Percentiles rank a stretch among this genome's conserved stretches.
phyloP scores from a whole-genome alignment of 2,329 filamentous ascomycete genomes.

The Thelonectria rubi region DNA sequence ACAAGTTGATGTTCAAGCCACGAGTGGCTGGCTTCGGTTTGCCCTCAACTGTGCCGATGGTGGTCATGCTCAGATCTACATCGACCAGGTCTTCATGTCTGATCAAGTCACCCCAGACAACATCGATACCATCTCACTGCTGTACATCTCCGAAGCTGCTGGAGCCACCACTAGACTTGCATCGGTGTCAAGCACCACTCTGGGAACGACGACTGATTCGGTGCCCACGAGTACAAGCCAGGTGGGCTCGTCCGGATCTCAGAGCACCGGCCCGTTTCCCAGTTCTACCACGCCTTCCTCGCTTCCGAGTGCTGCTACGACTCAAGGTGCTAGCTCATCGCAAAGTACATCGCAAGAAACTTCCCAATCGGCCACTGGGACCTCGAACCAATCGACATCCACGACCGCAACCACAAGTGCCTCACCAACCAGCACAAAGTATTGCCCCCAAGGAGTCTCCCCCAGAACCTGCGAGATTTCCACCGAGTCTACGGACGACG shows the following conservation, averaged over 20 bases:
- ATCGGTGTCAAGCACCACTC: conserved; percentile 14
- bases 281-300: background rate
- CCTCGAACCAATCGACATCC: too few species aligned
- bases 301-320: background rate
- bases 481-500: background rate
- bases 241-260: too few species aligned
- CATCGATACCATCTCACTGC: conserved; percentile 31
- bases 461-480: background rate
- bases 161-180: conserved; percentile 10
- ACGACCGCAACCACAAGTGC: background rate
- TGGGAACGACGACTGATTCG: conserved; percentile 19
- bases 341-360: background rate
- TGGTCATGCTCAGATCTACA: conserved; percentile 33
- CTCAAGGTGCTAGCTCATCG: conserved; percentile 6
- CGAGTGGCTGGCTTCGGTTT: conserved; percentile 33
- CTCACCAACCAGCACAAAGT: background rate
- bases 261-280: background rate
- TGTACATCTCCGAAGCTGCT: conserved; percentile 19
- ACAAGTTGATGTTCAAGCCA: conserved; percentile 25
- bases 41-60: conserved; percentile 30
- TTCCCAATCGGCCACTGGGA: conserved; percentile 9
- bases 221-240: background rate
- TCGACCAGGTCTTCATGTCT: conserved; percentile 39
- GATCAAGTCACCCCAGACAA: conserved; percentile 31
- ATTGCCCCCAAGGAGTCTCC: background rate